phyloP scores from a whole-genome alignment of 2,329 filamentous ascomycete genomes.

The Alternaria incomplexa region DNA sequence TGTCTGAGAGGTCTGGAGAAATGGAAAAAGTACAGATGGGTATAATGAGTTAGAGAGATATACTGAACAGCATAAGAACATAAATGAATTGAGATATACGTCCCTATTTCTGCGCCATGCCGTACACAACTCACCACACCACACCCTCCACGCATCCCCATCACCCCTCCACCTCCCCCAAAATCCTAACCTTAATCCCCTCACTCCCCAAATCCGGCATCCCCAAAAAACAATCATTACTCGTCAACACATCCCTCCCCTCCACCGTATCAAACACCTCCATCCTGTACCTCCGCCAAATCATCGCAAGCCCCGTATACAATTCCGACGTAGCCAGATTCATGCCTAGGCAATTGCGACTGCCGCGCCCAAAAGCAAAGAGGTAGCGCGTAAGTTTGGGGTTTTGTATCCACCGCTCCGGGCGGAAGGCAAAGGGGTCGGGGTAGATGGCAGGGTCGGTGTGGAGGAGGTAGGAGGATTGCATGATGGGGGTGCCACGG shows the following conservation, averaged over 20 bases:
- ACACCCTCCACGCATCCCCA: background rate
- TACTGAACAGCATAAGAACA: no score
- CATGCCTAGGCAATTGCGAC: conserved; percentile 18
- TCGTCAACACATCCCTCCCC: conserved; percentile 16
- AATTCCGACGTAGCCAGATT: conserved; percentile 19
- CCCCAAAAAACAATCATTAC: conserved; percentile 19
- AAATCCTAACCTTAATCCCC: conserved; percentile 10
- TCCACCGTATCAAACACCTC: conserved; percentile 17
- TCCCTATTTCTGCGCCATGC: no score
- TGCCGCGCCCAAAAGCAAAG: conserved; percentile 16
- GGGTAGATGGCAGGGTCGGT: conserved; percentile 30
- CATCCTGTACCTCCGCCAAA: conserved; percentile 10
- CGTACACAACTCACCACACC: no score
- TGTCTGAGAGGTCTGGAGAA: background rate
- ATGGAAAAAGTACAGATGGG: no score
- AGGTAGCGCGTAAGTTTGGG: conserved; percentile 7
- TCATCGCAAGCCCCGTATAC: conserved; percentile 10
- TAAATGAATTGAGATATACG: no score
- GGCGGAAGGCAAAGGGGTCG: conserved; percentile 25
- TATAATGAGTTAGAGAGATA: no score
- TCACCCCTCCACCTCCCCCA: background rate
- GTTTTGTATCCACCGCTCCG: conserved; percentile 38
- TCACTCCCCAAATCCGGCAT: conserved; percentile 16
- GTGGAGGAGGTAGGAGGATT: conserved; percentile 38
- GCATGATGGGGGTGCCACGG: conserved; percentile 37